Evolutionary conservation across 164 flowering plant species (phyloP), one percentile per base, ranked within the genome.

Genomic region (Platanus orientalis): DNA sequence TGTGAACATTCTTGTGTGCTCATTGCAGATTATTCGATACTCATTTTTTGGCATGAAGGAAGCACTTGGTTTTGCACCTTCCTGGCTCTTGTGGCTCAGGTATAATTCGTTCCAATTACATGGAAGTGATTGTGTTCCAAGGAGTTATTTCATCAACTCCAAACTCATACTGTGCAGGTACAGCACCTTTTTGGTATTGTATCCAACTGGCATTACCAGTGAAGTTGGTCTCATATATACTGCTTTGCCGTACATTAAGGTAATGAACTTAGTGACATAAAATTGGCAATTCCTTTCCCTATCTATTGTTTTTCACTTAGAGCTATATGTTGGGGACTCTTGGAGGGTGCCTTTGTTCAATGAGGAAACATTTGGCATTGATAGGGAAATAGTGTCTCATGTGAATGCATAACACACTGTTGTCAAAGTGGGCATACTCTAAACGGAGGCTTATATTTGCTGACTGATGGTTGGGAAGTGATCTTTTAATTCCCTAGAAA

Each of bases 71-170:
- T 88, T 70, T 76, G 75, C 94, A 39, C 99, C 97, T 63, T 83
- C 88, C 62, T 91, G 89, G 91, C 87, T 83, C 58, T 72, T 88
- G 74, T 94, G 99, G 99, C 96, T 94, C 62, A 86, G 97, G 99
- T 92, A 72, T 23, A 3, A 21, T 53, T 30, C 51, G 7, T 58
- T 53, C 53, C 19, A 50, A n/a, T 7, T 54, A 60, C 20, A 63
- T 34, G 26, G 53, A 40, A 53, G 20, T 48, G 58, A 21, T 47
- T 32, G 25, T 25, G 13, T 51, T 16, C 19, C 39, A 44, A 32
- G 12, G 45, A 54, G 4, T 55, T 54, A 10, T 59, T 61, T 66
- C 40, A 64, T 58, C 47, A 57, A 69, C 53, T 24, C 59, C 21
- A 44, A n/a, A 48, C 23, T 51, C 42, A 14, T 54, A 40, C 6